A percentile compares a stretch with the other conserved stretches of the same genome.
Conservation (phyloP, 257 asterid species). For the Eucommia ulmoides region DNA sequence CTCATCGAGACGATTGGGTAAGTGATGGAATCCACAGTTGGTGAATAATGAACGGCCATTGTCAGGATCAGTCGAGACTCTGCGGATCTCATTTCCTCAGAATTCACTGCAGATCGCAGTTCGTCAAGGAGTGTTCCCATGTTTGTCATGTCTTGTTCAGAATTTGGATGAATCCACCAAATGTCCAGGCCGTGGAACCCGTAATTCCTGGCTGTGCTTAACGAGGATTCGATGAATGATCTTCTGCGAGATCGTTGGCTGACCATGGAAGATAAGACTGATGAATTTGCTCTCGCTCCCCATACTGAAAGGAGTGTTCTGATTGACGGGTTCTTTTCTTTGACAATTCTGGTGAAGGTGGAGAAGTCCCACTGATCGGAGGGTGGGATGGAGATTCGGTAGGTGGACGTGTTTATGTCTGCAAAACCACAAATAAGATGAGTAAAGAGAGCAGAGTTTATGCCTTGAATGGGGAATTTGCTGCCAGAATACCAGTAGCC, state of each 20-base stretch:
- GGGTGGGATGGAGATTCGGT: conserved; percentile 24
- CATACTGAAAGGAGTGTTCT: conserved; percentile 37
- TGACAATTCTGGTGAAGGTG: conserved; percentile 31
- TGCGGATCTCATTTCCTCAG: conserved; percentile 19
- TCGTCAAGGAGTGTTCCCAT: conserved; percentile 23
- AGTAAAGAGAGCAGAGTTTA: conserved; percentile 33
- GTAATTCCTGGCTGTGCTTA: conserved; percentile 20
- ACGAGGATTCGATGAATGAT: conserved; percentile 36
- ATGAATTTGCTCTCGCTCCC: conserved; percentile 18
- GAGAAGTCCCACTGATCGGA: conserved; percentile 19
- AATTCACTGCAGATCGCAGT: conserved; percentile 27
- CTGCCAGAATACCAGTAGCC: conserved; percentile 43
- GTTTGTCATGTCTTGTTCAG: conserved; percentile 23
- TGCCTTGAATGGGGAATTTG: conserved; percentile 17
- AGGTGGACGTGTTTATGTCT: conserved; percentile 22
- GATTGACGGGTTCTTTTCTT: conserved; percentile 19
- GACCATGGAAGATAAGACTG: conserved; percentile 29
- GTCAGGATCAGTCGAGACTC: conserved; percentile 17
- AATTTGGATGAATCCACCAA: conserved; percentile 34
- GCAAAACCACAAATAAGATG: conserved; percentile 50
- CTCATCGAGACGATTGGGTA: conserved; percentile 12
- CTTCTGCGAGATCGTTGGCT: conserved; percentile 15
- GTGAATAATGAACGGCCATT: conserved; percentile 19
- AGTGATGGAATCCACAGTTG: conserved; percentile 2
- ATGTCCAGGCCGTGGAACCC: conserved; percentile 36